A percentile compares a stretch with the other conserved stretches of the same genome.
Evolutionary conservation across 2,329 filamentous ascomycete genomes (phyloP).

Genomic region (Emergomyces orientalis): DNA sequence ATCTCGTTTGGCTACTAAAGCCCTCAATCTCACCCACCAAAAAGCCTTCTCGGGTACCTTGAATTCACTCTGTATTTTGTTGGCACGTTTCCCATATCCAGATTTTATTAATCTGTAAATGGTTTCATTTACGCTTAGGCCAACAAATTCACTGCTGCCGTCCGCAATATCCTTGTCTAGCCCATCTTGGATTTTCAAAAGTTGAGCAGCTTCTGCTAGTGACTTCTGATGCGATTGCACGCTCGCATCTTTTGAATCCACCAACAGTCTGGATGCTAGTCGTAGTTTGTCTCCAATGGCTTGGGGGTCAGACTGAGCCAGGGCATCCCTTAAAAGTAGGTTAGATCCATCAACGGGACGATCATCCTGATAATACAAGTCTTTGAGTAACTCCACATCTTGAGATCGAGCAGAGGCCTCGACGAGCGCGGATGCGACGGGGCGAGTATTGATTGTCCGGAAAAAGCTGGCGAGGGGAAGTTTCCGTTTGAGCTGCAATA

Average conservation of each 20-base stretch:
- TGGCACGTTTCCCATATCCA: constrained; percentile 74
- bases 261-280: constrained; percentile 71
- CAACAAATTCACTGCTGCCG: constrained; percentile 56
- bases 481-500: constrained; percentile 81
- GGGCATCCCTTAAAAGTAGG: constrained; percentile 74
- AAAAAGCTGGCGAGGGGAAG: constrained; percentile 87
- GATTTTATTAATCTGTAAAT: constrained; percentile 77
- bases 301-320: constrained; percentile 60
- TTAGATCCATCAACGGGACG: constrained; percentile 78
- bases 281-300: constrained; percentile 76
- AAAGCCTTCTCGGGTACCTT: constrained; percentile 83
- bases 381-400: constrained; percentile 75
- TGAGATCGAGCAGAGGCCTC: constrained; percentile 74
- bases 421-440: constrained; percentile 78
- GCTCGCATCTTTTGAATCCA: constrained; percentile 69
- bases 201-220: constrained; percentile 67
- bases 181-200: constrained; percentile 76
- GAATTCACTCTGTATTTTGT: constrained; percentile 84
- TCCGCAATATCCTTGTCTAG: constrained; percentile 73
- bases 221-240: constrained; percentile 58
- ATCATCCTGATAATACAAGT: constrained; percentile 96
- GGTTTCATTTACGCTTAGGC: constrained; percentile 82
- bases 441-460: constrained; percentile 74
- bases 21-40: constrained; percentile 79
- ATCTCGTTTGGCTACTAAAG: constrained; percentile 78